Conservation (phyloP, 1,284 basidiomycete genomes). For the Neolentinus lepideus region DNA sequence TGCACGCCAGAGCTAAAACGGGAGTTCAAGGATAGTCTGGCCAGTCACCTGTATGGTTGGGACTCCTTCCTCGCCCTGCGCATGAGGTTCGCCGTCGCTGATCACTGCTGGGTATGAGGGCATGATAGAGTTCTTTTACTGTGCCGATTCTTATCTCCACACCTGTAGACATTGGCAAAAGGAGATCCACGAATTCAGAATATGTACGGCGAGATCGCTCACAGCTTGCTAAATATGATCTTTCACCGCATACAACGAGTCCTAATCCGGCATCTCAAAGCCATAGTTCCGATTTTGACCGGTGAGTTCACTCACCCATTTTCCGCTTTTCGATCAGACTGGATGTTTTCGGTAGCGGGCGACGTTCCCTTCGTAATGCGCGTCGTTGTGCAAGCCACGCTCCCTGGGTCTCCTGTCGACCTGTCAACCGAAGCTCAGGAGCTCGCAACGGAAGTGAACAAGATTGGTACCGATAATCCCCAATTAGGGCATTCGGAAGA, state of each 20-base stretch:
- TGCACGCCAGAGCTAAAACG: constrained; percentile 24
- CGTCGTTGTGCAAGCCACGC: constrained; percentile 44
- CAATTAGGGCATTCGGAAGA: constrained; percentile 35
- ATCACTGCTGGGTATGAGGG: constrained; percentile 51
- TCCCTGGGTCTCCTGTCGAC: constrained; percentile 40
- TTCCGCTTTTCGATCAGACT: constrained; percentile 1
- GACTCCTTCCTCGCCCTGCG: constrained; percentile 42
- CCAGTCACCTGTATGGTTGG: constrained; percentile 55
- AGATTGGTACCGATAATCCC: constrained; percentile 13
- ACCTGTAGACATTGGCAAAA: constrained; percentile 6
- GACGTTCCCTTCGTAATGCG: constrained; percentile 54
- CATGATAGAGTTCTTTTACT: no score
- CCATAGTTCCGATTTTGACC: constrained; percentile 34
- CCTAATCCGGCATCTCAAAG: constrained; percentile 48
- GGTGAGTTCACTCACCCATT: constrained; percentile 30
- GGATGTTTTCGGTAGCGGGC: constrained; percentile 27
- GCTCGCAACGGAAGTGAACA: constrained; percentile 35
- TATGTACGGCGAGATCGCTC: constrained; percentile 43
- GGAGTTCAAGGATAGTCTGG: constrained; percentile 42
- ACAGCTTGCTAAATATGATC: constrained; percentile 39
- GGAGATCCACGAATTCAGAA: constrained; percentile 25
- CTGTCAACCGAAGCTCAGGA: constrained; percentile 42
- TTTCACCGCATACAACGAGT: constrained; percentile 47
- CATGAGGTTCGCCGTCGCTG: constrained; percentile 49
- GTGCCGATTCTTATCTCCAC: neutral